phyloP scores from a whole-genome alignment of 2,329 filamentous ascomycete genomes.

The Orbilia quercus region DNA sequence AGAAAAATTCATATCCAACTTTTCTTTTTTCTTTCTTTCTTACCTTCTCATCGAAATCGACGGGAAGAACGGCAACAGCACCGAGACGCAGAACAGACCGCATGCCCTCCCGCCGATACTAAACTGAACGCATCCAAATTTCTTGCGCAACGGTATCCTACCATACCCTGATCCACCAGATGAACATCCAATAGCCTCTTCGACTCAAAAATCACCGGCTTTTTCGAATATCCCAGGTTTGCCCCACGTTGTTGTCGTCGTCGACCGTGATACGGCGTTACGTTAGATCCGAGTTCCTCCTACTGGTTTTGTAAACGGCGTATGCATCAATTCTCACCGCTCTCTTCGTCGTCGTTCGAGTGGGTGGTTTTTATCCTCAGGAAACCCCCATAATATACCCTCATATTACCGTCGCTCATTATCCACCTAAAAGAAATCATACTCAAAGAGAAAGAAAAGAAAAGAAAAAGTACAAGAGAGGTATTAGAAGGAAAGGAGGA shows the following conservation, averaged over 20 bases:
- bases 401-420: slow-evolving; percentile 17
- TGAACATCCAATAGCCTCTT: neutral
- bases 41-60: slow-evolving; percentile 17
- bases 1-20: slow-evolving; percentile 49
- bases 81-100: slow-evolving; percentile 17
- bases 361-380: slow-evolving; percentile 44
- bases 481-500: slow-evolving; percentile 44
- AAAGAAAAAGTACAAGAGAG: slow-evolving; percentile 18
- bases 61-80: slow-evolving; percentile 38
- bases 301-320: slow-evolving; percentile 18
- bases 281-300: slow-evolving; percentile 41
- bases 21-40: slow-evolving; percentile 22
- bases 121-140: slow-evolving; percentile 30
- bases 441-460: slow-evolving; percentile 20
- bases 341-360: slow-evolving; percentile 39
- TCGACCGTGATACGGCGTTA: slow-evolving; percentile 25
- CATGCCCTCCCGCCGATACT: slow-evolving; percentile 13
- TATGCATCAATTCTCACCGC: slow-evolving; percentile 44
- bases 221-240: slow-evolving; percentile 5
- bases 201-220: neutral
- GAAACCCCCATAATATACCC: slow-evolving; percentile 50
- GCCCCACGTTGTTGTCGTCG: slow-evolving; percentile 15
- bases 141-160: slow-evolving; percentile 34
- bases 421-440: slow-evolving; percentile 4
- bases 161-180: neutral